Conservation (phyloP, 1,284 basidiomycete genomes). For the Pisolithus thermaeus region DNA sequence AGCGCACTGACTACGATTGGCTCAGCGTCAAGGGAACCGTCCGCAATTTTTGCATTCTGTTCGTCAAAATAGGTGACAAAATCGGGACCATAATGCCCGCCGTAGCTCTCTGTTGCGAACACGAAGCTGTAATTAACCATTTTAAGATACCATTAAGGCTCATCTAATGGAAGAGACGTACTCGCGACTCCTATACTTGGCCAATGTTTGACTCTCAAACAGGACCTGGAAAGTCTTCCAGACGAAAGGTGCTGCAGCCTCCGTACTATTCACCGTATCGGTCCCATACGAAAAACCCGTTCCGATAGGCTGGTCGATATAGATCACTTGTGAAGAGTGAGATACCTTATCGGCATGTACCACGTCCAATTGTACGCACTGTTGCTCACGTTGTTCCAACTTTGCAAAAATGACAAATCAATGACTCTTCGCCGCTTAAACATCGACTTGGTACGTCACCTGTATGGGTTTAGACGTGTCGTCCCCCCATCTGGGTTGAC, state of each 20-base stretch:
- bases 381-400: conserved; percentile 69
- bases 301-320: conserved; percentile 72
- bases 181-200: conserved; percentile 53
- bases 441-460: conserved; percentile 9
- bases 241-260: conserved; percentile 41
- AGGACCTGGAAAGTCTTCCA: conserved; percentile 66
- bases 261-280: conserved; percentile 50
- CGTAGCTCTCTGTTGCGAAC: conserved; percentile 62
- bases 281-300: conserved; percentile 62
- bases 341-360: neutral
- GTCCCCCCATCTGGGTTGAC: conserved; percentile 22
- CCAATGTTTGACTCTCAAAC: conserved; percentile 57
- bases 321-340: conserved; percentile 45
- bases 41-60: conserved; percentile 52
- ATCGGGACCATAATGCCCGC: conserved; percentile 62
- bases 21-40: conserved; percentile 39
- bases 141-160: neutral
- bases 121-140: conserved; percentile 43
- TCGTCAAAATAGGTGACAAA: conserved; percentile 63
- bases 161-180: conserved; percentile 25
- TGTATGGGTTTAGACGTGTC: conserved; percentile 27
- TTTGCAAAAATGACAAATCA: conserved; percentile 15
- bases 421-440: neutral
- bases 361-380: conserved; percentile 31
- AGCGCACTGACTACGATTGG: conserved; percentile 40